Evolutionary conservation across 2,329 filamentous ascomycete species (phyloP).

Genomic region (Cladophialophora chaetospira): DNA sequence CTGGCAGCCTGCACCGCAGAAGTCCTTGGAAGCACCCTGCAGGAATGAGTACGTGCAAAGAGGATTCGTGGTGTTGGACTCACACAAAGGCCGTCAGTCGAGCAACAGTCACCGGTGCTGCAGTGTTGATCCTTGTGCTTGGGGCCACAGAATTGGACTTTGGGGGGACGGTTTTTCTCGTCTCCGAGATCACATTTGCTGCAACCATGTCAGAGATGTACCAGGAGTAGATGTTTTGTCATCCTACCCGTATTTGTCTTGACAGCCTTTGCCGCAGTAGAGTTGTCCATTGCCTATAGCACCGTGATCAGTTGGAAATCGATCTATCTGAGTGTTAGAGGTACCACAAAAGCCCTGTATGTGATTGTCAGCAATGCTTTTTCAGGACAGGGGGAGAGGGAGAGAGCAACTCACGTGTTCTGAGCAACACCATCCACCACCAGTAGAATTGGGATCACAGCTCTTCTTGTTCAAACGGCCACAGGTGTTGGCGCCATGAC

Average conservation of each 20-base stretch:
- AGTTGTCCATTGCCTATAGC: constrained; percentile 20
- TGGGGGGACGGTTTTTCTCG: not conserved
- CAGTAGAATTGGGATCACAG: constrained; percentile 24
- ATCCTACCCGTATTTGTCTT: constrained; percentile 26
- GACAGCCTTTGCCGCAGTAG: constrained; percentile 33
- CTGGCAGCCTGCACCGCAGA: constrained; percentile 2
- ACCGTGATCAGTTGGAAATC: constrained; percentile 2
- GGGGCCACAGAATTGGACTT: constrained; percentile 12
- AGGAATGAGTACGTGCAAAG: not conserved
- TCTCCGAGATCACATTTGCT: constrained; percentile 14
- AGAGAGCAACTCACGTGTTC: constrained; percentile 8
- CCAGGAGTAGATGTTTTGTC: not conserved
- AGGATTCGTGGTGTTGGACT: not conserved
- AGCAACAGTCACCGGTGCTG: constrained; percentile 13
- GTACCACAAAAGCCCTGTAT: constrained; percentile 21
- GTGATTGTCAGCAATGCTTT: not conserved
- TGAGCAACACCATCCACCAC: constrained; percentile 31
- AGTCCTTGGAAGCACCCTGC: not conserved
- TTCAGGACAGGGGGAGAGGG: no score
- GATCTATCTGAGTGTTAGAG: no score
- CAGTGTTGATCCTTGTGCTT: constrained; percentile 2
- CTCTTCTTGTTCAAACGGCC: constrained; percentile 22
- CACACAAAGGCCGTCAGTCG: constrained; percentile 1
- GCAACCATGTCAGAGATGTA: not conserved
- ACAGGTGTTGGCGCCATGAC: constrained; percentile 24